Percentiles rank a stretch among this genome's conserved stretches.
These are phyloP conservation scores for Rhodotorula diobovata DNA, from an alignment of 768 basidiomycete species.

Conservation along the genomic window DNA sequence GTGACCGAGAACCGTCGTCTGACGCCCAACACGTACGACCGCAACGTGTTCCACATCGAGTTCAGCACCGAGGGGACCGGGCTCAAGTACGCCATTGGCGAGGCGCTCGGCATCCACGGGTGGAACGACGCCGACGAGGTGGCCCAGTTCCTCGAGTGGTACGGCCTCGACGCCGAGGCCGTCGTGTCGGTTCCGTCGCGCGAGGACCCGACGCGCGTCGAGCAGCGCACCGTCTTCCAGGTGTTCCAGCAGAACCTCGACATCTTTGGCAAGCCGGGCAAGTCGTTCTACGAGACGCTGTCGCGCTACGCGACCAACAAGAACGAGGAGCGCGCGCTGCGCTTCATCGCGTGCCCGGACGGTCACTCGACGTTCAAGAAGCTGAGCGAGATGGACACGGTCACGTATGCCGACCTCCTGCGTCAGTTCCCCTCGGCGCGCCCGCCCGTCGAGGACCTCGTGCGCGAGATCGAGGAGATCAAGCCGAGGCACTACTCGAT, in stretches of 20 bases:
- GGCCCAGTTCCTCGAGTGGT: constrained; percentile 82
- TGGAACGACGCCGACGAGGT: constrained; percentile 94
- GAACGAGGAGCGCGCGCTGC: constrained; percentile 70
- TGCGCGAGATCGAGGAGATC: constrained; percentile 88
- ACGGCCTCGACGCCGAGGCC: constrained; percentile 72
- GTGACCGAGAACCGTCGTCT: constrained; percentile 90
- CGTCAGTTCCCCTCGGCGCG: constrained; percentile 68
- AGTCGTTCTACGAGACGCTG: constrained; percentile 88
- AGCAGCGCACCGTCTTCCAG: constrained; percentile 93
- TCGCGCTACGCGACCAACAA: constrained; percentile 64
- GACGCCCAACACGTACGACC: constrained; percentile 90
- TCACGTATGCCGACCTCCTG: constrained; percentile 85
- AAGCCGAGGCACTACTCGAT: constrained; percentile 98
- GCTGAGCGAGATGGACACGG: constrained; percentile 86
- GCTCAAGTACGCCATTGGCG: constrained; percentile 89
- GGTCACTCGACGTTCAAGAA: constrained; percentile 91
- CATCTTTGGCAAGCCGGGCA: constrained; percentile 90
- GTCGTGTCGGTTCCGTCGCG: constrained; percentile 76
- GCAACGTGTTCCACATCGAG: constrained; percentile 98
- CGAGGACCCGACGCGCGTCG: constrained; percentile 55
- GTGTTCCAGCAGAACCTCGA: constrained; percentile 94
- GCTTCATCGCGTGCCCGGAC: constrained; percentile 90
- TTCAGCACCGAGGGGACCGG: constrained; percentile 88
- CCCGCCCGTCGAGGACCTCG: constrained; percentile 55
- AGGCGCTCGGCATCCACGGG: constrained; percentile 93